Percentiles rank a stretch among this genome's conserved stretches.
These are phyloP conservation scores for Teunomyces atbi DNA, from an alignment of 805 yeast genomes.

Conservation along the genomic window DNA sequence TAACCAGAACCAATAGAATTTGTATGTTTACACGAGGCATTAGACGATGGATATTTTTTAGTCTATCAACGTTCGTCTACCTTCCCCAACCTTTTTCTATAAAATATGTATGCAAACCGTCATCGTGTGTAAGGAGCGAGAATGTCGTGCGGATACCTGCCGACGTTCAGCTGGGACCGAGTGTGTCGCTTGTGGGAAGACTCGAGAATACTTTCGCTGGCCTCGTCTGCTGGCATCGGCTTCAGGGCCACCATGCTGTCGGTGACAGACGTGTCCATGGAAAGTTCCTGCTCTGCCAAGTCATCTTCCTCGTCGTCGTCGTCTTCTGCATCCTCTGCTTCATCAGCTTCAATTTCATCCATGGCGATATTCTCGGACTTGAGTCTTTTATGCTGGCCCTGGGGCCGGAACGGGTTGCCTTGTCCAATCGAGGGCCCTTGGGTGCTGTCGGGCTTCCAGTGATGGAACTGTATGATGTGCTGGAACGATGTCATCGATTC, in stretches of 20 bases:
- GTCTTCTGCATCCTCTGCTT: slow-evolving; percentile 1
- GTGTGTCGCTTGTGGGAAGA: slow-evolving; percentile 7
- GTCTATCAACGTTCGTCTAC: not conserved
- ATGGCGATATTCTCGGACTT: slow-evolving; percentile 16
- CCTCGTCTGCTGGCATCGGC: slow-evolving; percentile 5
- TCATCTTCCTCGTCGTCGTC: not conserved
- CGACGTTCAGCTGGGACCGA: slow-evolving; percentile 20
- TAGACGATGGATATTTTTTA: not conserved
- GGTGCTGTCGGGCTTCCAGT: slow-evolving; percentile 50
- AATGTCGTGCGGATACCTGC: slow-evolving; percentile 29
- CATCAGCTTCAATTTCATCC: slow-evolving; percentile 27
- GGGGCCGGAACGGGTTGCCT: slow-evolving; percentile 10
- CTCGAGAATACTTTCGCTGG: slow-evolving; percentile 11
- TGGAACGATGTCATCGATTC: slow-evolving; percentile 48
- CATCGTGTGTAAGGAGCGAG: slow-evolving; percentile 17
- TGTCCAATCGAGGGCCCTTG: slow-evolving; percentile 10
- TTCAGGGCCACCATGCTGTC: slow-evolving; percentile 1
- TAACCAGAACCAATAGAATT: not conserved
- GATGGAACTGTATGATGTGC: slow-evolving; percentile 55
- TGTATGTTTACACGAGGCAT: not conserved
- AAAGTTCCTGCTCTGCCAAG: slow-evolving; percentile 12
- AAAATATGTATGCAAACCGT: not conserved
- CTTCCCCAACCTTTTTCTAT: not conserved
- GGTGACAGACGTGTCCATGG: slow-evolving; percentile 14
- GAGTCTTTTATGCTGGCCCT: not conserved